These are phyloP conservation scores for Naganishia liquefaciens DNA, from an alignment of 1,284 basidiomycete genomes.

Conservation along the genomic window DNA sequence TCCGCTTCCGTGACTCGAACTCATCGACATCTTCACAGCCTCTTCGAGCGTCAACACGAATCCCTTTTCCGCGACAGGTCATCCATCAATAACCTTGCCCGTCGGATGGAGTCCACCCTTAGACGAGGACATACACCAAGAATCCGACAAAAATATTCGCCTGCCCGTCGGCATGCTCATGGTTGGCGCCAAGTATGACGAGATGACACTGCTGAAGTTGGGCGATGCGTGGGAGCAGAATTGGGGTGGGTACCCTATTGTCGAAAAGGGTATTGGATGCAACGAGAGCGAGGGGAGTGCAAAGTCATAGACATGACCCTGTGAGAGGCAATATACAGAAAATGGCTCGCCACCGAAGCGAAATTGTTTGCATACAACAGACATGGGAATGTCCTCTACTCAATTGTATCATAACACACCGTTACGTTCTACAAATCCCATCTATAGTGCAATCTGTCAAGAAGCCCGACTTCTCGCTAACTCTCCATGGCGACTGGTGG, in stretches of 20 bases:
- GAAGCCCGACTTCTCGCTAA: too few relatives aligned
- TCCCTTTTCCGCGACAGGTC: constrained; percentile 34
- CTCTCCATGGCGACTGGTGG: constrained; percentile 2
- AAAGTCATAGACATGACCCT: not conserved
- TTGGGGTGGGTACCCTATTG: constrained; percentile 18
- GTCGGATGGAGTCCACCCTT: constrained; percentile 33
- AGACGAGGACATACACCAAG: constrained; percentile 24
- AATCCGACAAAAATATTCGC: constrained; percentile 30
- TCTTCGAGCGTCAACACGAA: constrained; percentile 30
- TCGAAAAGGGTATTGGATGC: constrained; percentile 20
- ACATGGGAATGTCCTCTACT: not conserved
- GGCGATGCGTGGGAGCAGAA: constrained; percentile 34
- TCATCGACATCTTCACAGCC: not conserved
- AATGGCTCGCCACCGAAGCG: not conserved
- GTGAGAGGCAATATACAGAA: not conserved
- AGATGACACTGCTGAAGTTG: constrained; percentile 29
- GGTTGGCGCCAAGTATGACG: constrained; percentile 33
- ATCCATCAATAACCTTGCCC: constrained; percentile 32
- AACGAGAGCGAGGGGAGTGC: not conserved
- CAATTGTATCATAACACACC: too few relatives aligned
- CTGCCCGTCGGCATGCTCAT: constrained; percentile 34
- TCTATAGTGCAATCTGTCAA: too few relatives aligned
- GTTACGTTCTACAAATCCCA: too few relatives aligned
- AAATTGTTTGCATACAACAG: not conserved
- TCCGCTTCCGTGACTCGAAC: not conserved